Conservation (phyloP, 495 filamentous ascomycete genomes). For the Patellaria atrata region DNA sequence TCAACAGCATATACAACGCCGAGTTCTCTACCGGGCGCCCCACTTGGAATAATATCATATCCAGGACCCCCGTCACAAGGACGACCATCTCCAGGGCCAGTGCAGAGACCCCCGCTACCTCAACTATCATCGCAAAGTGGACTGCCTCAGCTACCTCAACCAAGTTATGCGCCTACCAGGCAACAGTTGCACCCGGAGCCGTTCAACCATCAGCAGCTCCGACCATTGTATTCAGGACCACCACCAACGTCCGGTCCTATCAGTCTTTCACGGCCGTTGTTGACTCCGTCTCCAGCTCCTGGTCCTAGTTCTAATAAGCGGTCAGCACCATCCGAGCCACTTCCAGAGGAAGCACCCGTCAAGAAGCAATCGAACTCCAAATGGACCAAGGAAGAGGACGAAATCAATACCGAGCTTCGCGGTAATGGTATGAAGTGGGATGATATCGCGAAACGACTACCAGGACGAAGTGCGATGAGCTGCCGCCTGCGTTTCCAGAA, state of each 20-base stretch:
- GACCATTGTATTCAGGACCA: constrained; percentile 16
- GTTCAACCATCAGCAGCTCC: constrained; percentile 14
- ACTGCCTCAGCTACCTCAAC: too few species aligned
- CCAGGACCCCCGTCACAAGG: constrained; percentile 11
- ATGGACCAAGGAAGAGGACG: constrained; percentile 87
- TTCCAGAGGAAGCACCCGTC: constrained; percentile 56
- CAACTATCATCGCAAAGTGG: too few species aligned
- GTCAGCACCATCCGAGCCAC: constrained; percentile 29
- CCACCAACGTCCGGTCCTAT: too few species aligned
- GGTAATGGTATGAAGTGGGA: constrained; percentile 95
- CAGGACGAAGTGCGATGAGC: constrained; percentile 81
- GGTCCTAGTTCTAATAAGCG: constrained; percentile 30
- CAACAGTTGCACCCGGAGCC: constrained; percentile 11
- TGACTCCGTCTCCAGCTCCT: constrained; percentile 1
- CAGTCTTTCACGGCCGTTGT: too few species aligned
- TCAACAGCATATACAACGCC: constrained; percentile 14
- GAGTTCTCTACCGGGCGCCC: constrained; percentile 3
- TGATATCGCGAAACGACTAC: constrained; percentile 80
- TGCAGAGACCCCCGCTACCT: constrained; percentile 16
- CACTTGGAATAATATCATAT: too few species aligned
- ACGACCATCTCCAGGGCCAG: constrained; percentile 14
- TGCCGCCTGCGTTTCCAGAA: constrained; percentile 96
- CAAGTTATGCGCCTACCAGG: too few species aligned
- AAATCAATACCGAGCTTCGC: constrained; percentile 74
- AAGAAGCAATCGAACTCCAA: constrained; percentile 97